phyloP scores from a whole-genome alignment of 345 rosid genomes.

The Pseudoturritis turrita region DNA sequence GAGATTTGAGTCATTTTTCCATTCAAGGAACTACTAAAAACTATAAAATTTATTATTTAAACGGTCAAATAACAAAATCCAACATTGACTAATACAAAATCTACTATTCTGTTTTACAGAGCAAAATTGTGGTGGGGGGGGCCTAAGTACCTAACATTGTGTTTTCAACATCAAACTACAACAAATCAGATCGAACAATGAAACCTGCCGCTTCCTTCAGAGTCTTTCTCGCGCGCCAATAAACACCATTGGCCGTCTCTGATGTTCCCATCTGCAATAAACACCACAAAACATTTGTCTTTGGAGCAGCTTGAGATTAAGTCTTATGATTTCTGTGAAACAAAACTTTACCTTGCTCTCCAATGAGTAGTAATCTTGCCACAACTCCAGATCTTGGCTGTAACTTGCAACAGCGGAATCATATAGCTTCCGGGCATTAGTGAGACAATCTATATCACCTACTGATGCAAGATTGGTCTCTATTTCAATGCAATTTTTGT shows the following conservation, averaged over 20 bases:
- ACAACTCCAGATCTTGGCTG: slow-evolving; percentile 53
- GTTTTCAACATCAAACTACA: no score
- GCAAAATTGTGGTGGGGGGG: neutral
- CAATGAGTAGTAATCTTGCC: slow-evolving; percentile 66
- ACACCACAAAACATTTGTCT: neutral
- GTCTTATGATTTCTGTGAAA: neutral
- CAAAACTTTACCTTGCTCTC: slow-evolving; percentile 57
- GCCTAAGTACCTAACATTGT: no score
- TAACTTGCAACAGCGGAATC: slow-evolving; percentile 73
- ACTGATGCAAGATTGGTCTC: slow-evolving; percentile 56
- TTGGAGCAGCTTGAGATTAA: neutral
- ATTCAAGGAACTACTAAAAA: neutral
- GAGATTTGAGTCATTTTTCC: neutral
- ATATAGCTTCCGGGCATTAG: slow-evolving; percentile 56
- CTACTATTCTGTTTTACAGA: no score
- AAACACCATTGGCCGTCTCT: slow-evolving; percentile 57
- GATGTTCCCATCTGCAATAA: slow-evolving; percentile 75
- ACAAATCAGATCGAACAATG: no score
- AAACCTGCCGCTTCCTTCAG: slow-evolving; percentile 37
- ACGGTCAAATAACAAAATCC: neutral
- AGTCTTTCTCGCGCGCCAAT: slow-evolving; percentile 76
- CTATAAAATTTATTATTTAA: neutral
- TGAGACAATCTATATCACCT: slow-evolving; percentile 56
- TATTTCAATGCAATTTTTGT: slow-evolving; percentile 68
- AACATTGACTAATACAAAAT: neutral